Evolutionary conservation across 129 eudicot species (phyloP).

Genomic region (Smallanthus sonchifolius): DNA sequence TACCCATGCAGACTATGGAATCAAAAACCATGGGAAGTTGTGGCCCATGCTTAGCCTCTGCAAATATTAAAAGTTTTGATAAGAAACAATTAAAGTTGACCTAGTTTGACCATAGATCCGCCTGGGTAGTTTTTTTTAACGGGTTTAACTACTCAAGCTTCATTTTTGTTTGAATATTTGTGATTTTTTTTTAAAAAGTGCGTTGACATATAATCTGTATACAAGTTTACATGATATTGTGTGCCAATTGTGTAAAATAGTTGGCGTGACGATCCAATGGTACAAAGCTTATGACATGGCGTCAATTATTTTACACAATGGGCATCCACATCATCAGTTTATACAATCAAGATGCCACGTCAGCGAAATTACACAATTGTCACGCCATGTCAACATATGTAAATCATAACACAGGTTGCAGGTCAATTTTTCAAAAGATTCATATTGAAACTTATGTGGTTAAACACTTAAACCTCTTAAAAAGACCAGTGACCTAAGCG

Average conservation of each 20-base stretch:
- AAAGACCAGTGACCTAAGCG: not conserved
- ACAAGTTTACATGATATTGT: not conserved
- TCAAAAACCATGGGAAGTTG: slow-evolving; percentile 83
- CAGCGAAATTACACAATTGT: not conserved
- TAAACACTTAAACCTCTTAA: not conserved
- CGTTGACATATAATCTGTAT: not conserved
- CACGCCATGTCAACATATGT: not conserved
- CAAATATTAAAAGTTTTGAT: slow-evolving; percentile 21
- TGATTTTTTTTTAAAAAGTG: not conserved
- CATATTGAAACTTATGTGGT: not conserved
- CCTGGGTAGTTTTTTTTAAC: too few species aligned
- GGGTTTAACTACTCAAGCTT: not conserved
- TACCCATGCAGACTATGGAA: slow-evolving; percentile 66
- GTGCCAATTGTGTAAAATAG: not conserved
- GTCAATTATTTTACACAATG: not conserved
- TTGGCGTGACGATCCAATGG: not conserved
- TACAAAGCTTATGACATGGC: not conserved
- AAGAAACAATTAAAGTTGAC: not conserved
- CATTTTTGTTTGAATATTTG: not conserved
- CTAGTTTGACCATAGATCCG: not conserved
- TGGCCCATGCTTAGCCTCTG: slow-evolving; percentile 76
- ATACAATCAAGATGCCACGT: not conserved
- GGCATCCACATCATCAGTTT: not conserved
- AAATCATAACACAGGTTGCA: not conserved
- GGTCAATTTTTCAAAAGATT: not conserved